Evolutionary conservation across 805 yeast species (phyloP), one percentile per base, ranked within the genome.

Genomic region (Nakazawaea anatomiae): DNA sequence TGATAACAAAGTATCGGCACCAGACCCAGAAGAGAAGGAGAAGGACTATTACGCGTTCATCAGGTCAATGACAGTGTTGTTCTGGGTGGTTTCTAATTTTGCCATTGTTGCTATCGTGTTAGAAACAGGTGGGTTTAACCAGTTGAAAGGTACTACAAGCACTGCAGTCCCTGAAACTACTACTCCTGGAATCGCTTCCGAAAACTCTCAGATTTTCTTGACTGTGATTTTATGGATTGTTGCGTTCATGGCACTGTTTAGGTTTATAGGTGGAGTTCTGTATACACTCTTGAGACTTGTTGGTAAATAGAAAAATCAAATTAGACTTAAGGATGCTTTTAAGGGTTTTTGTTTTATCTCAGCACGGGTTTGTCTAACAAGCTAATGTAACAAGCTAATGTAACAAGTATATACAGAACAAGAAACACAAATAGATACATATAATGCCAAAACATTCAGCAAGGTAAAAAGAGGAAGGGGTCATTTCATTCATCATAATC

Each of bases 201-300:
- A 69, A 8, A 53, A 85, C 65, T 75, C 89, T 1, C 75, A 80
- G 39, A 70, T 83, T 6, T 92, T 89, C 64, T 76, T 92, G 65
- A 80, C 94, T 5, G 89, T 92, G 32, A 85, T 92, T 44, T 72
- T 92, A 57, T 92, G 98, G 97, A 70, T 91, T 38, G 98, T 92
- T 42, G 97, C 97, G 4, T 87, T 84, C 30, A 79, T 89, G 75
- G 97, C 98, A 0, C 76, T 84, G 6, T 84, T 89, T 65, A 74
- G 97, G 55, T 85, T 92, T 57, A 47, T 85, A 30, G 97, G 97
- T 1, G 81, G 95, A 57, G 64, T 77, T 1, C 61, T 77, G 39
- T 92, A 82, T 53, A 38, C 42, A 9, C 4, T 51, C 3, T 36
- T 50, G 39, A 39, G 46, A 31, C 27, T 50, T 5, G 32, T 50